Conservation (phyloP, 2,329 filamentous ascomycete species). For the Amylocarpus encephaloides region DNA sequence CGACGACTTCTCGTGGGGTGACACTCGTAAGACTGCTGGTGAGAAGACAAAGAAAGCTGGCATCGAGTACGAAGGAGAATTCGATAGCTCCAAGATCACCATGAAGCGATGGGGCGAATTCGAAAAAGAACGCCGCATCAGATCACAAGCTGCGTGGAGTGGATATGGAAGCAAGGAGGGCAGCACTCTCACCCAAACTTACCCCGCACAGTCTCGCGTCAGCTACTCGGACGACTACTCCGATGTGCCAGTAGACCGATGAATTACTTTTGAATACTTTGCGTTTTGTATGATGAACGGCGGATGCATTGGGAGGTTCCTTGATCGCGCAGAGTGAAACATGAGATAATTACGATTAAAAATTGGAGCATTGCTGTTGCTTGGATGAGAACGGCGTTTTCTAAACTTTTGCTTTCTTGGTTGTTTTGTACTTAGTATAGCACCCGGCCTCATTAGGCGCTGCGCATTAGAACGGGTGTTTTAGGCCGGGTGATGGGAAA, state of each 20-base stretch:
- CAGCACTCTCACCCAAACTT: slow-evolving; percentile 10
- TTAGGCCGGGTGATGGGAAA: not conserved
- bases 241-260: slow-evolving; percentile 15
- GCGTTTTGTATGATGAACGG: not conserved
- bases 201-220: slow-evolving; percentile 4
- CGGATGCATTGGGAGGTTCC: not conserved
- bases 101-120: slow-evolving; percentile 99
- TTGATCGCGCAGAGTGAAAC: not conserved
- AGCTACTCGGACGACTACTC: slow-evolving; percentile 25
- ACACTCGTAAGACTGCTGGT: slow-evolving; percentile 90
- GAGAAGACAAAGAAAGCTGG: slow-evolving; percentile 84
- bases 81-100: slow-evolving; percentile 97
- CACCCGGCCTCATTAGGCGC: not conserved
- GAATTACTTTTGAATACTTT: not conserved
- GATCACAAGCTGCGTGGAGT: slow-evolving; percentile 16
- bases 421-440: not conserved
- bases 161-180: slow-evolving; percentile 20
- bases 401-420: not conserved
- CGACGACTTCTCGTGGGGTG: slow-evolving; percentile 98
- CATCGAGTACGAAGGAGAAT: slow-evolving; percentile 87
- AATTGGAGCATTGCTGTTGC: not conserved
- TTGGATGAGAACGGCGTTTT: not conserved
- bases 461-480: not conserved
- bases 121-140: slow-evolving; percentile 57
- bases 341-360: not conserved